Conservation (phyloP, 2,329 filamentous ascomycete genomes). For the Rosellinia necatrix region DNA sequence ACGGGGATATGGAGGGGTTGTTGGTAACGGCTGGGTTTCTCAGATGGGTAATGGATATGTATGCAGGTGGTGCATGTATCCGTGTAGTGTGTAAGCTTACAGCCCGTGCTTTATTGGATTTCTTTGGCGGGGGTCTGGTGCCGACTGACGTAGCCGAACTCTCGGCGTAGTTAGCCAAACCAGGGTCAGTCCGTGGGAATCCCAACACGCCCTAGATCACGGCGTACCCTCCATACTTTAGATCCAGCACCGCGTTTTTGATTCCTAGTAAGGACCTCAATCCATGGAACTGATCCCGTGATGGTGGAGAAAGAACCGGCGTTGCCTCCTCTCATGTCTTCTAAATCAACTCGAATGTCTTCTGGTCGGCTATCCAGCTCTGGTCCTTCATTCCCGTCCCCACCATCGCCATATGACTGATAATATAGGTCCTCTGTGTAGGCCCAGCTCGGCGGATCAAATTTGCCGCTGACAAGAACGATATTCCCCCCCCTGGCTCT, state of each 20-base stretch:
- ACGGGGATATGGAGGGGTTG: slow-evolving; percentile 16
- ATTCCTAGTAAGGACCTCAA: slow-evolving; percentile 60
- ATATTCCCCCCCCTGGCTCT: slow-evolving; percentile 52
- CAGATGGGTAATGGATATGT: not conserved
- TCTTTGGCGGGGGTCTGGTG: not conserved
- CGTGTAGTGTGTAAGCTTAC: no score
- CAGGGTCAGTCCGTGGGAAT: slow-evolving; percentile 16
- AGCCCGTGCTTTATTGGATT: slow-evolving; percentile 12
- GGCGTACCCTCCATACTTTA: slow-evolving; percentile 66
- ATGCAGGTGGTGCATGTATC: no score
- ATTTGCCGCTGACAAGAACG: slow-evolving; percentile 69
- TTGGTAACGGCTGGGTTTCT: slow-evolving; percentile 2
- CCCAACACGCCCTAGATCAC: slow-evolving; percentile 56
- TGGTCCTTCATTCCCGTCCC: slow-evolving; percentile 29
- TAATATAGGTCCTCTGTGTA: slow-evolving; percentile 66
- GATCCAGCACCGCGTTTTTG: slow-evolving; percentile 62
- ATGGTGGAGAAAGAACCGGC: not conserved
- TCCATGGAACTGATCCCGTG: slow-evolving; percentile 55
- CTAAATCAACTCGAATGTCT: slow-evolving; percentile 41
- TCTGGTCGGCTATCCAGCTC: slow-evolving; percentile 38
- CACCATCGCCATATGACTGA: slow-evolving; percentile 33
- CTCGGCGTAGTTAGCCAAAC: not conserved
- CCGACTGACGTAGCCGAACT: slow-evolving; percentile 15
- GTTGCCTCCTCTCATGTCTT: slow-evolving; percentile 39
- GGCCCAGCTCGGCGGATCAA: slow-evolving; percentile 72